Evolutionary conservation across 352 stramenopile genomes (phyloP).

Genomic region (Elongisporangium senticosum): DNA sequence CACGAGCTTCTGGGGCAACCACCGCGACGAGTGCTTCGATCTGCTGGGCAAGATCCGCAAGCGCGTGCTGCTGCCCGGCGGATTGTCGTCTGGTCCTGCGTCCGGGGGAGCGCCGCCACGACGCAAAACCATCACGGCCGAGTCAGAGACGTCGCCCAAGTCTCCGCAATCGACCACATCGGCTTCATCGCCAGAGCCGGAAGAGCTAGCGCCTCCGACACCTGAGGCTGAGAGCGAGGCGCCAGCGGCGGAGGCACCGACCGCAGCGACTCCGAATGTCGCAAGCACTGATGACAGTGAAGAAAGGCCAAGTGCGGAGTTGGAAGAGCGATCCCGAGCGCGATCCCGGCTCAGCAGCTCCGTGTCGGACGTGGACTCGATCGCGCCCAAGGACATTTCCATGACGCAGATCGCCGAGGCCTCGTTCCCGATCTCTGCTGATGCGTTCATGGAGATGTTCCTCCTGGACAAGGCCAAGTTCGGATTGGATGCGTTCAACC

Average conservation of each 20-base stretch:
- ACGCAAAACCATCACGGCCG: neutral
- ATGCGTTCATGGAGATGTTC: conserved; percentile 69
- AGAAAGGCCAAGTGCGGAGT: neutral
- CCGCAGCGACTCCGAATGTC: neutral
- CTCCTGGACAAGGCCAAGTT: conserved; percentile 63
- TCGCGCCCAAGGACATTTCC: conserved; percentile 62
- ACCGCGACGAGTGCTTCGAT: conserved; percentile 74
- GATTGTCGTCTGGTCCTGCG: neutral
- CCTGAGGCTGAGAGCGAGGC: conserved; percentile 13
- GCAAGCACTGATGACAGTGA: neutral
- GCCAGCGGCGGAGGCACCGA: neutral
- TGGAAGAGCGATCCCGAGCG: conserved; percentile 1
- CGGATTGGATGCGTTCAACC: conserved; percentile 59
- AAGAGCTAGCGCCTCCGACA: conserved; percentile 5
- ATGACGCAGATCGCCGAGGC: conserved; percentile 68
- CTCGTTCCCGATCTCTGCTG: conserved; percentile 52
- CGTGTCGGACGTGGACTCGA: conserved; percentile 58
- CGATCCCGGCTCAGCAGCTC: conserved; percentile 24
- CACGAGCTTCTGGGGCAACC: conserved; percentile 81
- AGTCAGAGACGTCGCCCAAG: neutral
- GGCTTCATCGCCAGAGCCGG: neutral
- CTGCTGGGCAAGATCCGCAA: conserved; percentile 65
- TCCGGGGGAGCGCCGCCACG: neutral
- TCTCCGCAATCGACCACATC: neutral
- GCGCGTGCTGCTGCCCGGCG: conserved; percentile 22